Evolutionary conservation across 441 rosid genomes (phyloP).

Genomic region (Erysimum pusillum): DNA sequence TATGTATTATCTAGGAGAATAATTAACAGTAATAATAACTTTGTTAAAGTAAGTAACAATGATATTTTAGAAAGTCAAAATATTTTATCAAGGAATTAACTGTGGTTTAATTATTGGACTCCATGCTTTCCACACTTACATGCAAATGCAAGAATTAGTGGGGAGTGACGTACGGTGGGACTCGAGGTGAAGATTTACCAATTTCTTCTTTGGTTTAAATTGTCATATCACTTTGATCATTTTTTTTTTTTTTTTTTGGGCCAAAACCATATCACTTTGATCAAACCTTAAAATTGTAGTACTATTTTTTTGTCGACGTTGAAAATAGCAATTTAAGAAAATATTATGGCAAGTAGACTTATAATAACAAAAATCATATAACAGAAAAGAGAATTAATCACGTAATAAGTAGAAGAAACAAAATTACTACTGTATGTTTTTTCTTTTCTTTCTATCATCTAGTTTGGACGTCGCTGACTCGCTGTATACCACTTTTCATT

Average conservation of each 20-base stretch:
- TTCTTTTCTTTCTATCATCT: background rate
- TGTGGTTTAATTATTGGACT: background rate
- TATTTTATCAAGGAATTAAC: background rate
- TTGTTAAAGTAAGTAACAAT: background rate
- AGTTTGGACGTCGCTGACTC: background rate
- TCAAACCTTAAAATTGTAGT: too few species aligned
- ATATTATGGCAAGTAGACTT: background rate
- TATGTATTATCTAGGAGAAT: too few species aligned
- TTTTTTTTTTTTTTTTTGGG: too few species aligned
- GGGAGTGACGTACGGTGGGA: too few species aligned
- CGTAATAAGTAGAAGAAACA: background rate
- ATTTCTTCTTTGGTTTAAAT: too few species aligned
- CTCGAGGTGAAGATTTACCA: too few species aligned
- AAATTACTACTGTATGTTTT: background rate
- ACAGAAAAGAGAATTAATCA: background rate
- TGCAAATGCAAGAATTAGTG: conserved; percentile 4
- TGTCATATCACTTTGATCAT: too few species aligned
- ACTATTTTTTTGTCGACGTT: background rate
- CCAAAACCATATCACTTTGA: too few species aligned
- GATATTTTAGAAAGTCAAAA: background rate
- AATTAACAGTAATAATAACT: too few species aligned
- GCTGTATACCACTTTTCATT: background rate
- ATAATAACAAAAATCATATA: background rate
- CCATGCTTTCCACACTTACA: conserved; percentile 16
- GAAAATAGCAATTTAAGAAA: background rate